Evolutionary conservation across 345 rosid species (phyloP).

Genomic region (Gossypium anomalum): DNA sequence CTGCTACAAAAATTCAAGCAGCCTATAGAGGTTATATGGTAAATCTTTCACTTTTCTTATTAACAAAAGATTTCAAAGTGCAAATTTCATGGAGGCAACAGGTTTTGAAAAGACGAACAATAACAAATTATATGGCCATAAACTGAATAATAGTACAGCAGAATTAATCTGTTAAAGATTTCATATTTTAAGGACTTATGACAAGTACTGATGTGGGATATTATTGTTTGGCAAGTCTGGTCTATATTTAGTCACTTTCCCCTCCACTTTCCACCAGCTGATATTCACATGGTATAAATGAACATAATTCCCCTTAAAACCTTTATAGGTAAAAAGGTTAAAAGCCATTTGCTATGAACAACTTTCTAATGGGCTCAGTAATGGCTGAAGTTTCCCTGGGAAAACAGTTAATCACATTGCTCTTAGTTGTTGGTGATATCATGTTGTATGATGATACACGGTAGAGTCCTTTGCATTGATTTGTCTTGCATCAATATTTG

Average conservation of each 20-base stretch:
- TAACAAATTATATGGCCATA: neutral
- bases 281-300: neutral
- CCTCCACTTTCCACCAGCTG: neutral
- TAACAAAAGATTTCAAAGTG: neutral
- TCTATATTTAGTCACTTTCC: too few species aligned
- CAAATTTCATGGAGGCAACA: neutral
- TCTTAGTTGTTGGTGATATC: neutral
- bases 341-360: slow-evolving; percentile 1
- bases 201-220: neutral
- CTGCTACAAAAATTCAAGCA: slow-evolving; percentile 86
- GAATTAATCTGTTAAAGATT: neutral
- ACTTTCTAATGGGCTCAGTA: neutral
- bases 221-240: neutral
- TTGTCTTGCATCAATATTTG: slow-evolving; percentile 6
- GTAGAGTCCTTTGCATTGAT: neutral
- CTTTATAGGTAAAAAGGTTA: neutral
- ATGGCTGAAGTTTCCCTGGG: neutral
- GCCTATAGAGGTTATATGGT: slow-evolving; percentile 84
- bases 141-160: neutral
- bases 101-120: neutral
- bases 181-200: neutral
- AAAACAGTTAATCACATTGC: neutral
- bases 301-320: neutral
- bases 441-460: neutral
- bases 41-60: slow-evolving; percentile 26